These are phyloP conservation scores for Boletales sp. DNA, from an alignment of 768 basidiomycete genomes.

Conservation along the genomic window DNA sequence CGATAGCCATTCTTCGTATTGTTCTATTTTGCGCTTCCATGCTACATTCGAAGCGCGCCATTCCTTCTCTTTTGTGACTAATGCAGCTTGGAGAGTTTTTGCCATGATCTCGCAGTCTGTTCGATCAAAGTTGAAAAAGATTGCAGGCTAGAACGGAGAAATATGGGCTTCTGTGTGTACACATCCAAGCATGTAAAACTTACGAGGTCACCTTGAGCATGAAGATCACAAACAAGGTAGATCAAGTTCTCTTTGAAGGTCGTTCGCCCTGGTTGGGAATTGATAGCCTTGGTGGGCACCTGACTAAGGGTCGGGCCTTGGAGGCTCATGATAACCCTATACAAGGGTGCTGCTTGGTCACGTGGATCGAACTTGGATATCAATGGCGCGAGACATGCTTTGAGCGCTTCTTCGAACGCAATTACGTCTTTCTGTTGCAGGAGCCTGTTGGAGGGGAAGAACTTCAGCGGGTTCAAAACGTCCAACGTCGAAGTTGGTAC, in stretches of 20 bases:
- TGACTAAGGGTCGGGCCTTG: conserved; percentile 34
- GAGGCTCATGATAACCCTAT: conserved; percentile 37
- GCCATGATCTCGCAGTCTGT: conserved; percentile 55
- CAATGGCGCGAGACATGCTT: conserved; percentile 38
- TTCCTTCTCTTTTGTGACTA: conserved; percentile 42
- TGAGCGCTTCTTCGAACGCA: conserved; percentile 53
- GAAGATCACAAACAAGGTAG: conserved; percentile 53
- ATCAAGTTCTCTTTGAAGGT: conserved; percentile 45
- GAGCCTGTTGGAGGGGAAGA: conserved; percentile 40
- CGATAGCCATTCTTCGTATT: conserved; percentile 49
- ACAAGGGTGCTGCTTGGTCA: conserved; percentile 31
- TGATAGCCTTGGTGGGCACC: conserved; percentile 22
- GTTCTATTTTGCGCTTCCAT: conserved; percentile 48
- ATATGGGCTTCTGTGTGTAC: too few relatives aligned
- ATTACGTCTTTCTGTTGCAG: conserved; percentile 61
- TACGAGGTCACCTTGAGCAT: conserved; percentile 52
- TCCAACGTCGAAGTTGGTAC: conserved; percentile 20
- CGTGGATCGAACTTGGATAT: conserved; percentile 35
- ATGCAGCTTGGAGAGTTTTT: conserved; percentile 25
- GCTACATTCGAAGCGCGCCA: conserved; percentile 47
- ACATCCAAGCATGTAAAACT: conserved; percentile 14
- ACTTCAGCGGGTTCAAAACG: conserved; percentile 39
- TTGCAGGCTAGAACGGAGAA: conserved; percentile 46
- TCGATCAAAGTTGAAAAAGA: conserved; percentile 67
- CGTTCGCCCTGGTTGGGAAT: conserved; percentile 29